Evolutionary conservation across 768 basidiomycete species (phyloP).

Genomic region (Leccinum obscurum): DNA sequence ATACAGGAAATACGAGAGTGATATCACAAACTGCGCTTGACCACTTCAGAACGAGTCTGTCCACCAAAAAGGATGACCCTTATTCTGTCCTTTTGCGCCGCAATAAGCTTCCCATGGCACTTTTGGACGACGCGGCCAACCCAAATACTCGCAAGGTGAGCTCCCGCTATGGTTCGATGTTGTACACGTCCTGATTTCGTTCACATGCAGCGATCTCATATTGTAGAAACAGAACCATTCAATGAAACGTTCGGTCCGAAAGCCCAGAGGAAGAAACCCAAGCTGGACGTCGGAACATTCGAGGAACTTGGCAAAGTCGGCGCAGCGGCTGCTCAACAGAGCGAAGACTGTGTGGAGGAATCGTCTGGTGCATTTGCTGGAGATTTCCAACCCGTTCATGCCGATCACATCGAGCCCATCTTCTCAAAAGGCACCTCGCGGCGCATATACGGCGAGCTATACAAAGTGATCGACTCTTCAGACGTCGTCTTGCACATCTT

Average conservation of each 20-base stretch:
- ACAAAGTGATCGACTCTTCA: slow-evolving; percentile 99
- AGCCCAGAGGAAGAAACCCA: slow-evolving; percentile 88
- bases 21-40: slow-evolving; percentile 96
- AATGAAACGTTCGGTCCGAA: slow-evolving; percentile 94
- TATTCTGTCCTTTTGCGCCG: slow-evolving; percentile 92
- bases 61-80: slow-evolving; percentile 85
- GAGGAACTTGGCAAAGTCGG: slow-evolving; percentile 81
- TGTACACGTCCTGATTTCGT: slow-evolving; percentile 1
- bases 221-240: slow-evolving; percentile 96
- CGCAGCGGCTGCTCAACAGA: slow-evolving; percentile 52
- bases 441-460: slow-evolving; percentile 96
- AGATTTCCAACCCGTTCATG: slow-evolving; percentile 60
- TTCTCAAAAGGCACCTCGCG: slow-evolving; percentile 94
- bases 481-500: slow-evolving; percentile 95
- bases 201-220: slow-evolving; percentile 72
- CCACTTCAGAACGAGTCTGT: slow-evolving; percentile 91
- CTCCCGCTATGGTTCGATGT: not conserved
- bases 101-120: slow-evolving; percentile 96
- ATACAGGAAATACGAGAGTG: slow-evolving; percentile 91
- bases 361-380: slow-evolving; percentile 44
- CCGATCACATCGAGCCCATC: slow-evolving; percentile 85
- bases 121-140: slow-evolving; percentile 88
- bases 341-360: slow-evolving; percentile 38
- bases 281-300: slow-evolving; percentile 85
- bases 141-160: slow-evolving; percentile 74